Evolutionary conservation across 768 basidiomycete species (phyloP).

Genomic region (Boletus speciosus): DNA sequence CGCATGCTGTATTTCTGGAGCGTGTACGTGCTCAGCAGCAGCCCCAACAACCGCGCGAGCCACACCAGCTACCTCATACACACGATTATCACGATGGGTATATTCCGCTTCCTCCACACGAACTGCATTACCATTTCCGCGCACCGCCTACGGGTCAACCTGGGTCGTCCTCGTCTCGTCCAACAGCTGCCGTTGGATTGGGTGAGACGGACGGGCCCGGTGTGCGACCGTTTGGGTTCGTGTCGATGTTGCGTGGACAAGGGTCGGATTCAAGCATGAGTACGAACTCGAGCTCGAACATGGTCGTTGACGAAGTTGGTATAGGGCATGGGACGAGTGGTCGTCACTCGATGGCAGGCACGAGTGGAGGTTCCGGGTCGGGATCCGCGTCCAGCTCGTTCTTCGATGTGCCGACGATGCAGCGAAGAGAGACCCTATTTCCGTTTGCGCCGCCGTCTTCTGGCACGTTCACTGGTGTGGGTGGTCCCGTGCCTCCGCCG

Average conservation of each 20-base stretch:
- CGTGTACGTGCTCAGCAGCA: constrained; percentile 17
- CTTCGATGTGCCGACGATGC: constrained; percentile 4
- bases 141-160: constrained; percentile 8
- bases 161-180: constrained; percentile 3
- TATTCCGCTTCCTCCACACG: constrained; percentile 1
- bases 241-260: constrained; percentile 13
- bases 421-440: constrained; percentile 13
- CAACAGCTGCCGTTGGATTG: background rate
- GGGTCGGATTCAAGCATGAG: constrained; percentile 17
- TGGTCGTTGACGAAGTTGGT: constrained; percentile 13
- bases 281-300: constrained; percentile 8
- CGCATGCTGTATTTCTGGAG: constrained; percentile 7
- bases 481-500: background rate
- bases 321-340: background rate
- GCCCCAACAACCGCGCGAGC: constrained; percentile 4
- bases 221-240: constrained; percentile 13
- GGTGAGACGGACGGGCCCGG: constrained; percentile 9
- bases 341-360: constrained; percentile 6
- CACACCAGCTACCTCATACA: background rate
- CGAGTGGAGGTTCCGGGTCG: background rate
- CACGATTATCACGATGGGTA: constrained; percentile 6
- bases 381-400: constrained; percentile 5
- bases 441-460: constrained; percentile 7
- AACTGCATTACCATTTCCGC: constrained; percentile 5
- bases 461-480: background rate